These are phyloP conservation scores for Typha latifolia DNA, from an alignment of 176 grass and related monocot genomes.

Conservation along the genomic window DNA sequence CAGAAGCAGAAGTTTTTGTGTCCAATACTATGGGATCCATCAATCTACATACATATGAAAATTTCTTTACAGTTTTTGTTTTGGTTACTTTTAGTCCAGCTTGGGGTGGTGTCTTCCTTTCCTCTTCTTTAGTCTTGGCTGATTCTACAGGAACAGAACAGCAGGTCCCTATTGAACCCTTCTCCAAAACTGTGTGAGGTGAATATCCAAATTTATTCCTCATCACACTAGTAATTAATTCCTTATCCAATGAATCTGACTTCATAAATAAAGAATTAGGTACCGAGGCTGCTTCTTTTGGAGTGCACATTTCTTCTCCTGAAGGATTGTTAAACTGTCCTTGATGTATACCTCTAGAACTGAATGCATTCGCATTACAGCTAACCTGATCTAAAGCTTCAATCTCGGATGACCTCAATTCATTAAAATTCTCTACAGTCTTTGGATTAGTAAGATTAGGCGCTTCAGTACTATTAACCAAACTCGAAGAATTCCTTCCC, in stretches of 20 bases:
- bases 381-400: slow-evolving; percentile 21
- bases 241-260: slow-evolving; percentile 22
- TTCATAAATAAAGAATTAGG: slow-evolving; percentile 37
- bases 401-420: slow-evolving; percentile 17
- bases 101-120: slow-evolving; percentile 2
- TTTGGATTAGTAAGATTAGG: slow-evolving; percentile 13
- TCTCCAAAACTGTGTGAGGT: slow-evolving; percentile 27
- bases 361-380: slow-evolving; percentile 23
- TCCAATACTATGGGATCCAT: slow-evolving; percentile 35
- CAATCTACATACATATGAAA: slow-evolving; percentile 17
- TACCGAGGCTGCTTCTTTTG: slow-evolving; percentile 16
- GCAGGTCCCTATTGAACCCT: slow-evolving; percentile 15
- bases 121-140: slow-evolving; percentile 29
- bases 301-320: not conserved
- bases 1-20: slow-evolving; percentile 21
- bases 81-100: slow-evolving; percentile 17
- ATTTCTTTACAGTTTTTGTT: slow-evolving; percentile 18
- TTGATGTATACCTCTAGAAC: slow-evolving; percentile 8
- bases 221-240: slow-evolving; percentile 8
- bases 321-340: slow-evolving; percentile 1
- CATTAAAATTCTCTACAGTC: slow-evolving; percentile 31
- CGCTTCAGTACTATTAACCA: slow-evolving; percentile 21
- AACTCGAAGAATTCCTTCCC: slow-evolving; percentile 22
- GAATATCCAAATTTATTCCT: slow-evolving; percentile 1
- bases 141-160: slow-evolving; percentile 10